A percentile compares a stretch with the other conserved stretches of the same genome.
These are phyloP conservation scores for Tricholoma sp. DNA, from an alignment of 768 basidiomycete genomes.

Conservation along the genomic window DNA sequence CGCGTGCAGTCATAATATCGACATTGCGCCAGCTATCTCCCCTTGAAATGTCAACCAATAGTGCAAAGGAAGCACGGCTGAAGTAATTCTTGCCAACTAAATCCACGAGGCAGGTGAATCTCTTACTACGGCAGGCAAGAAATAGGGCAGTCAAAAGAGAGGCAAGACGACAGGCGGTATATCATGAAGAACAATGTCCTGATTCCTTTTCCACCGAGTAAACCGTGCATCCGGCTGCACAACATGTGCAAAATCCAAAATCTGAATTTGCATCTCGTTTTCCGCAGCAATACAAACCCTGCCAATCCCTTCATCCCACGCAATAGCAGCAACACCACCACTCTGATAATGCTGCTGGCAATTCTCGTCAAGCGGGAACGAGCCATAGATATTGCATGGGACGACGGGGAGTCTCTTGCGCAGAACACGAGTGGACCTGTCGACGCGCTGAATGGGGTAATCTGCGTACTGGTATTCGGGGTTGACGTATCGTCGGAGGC, in stretches of 20 bases:
- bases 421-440: constrained; percentile 9
- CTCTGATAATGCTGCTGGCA: constrained; percentile 11
- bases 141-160: background rate
- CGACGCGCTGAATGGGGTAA: constrained; percentile 4
- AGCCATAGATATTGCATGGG: constrained; percentile 11
- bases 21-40: no score
- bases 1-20: no score
- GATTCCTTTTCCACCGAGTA: constrained; percentile 25
- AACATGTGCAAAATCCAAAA: constrained; percentile 43
- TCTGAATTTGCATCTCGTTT: constrained; percentile 32
- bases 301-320: constrained; percentile 66
- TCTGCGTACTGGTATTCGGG: constrained; percentile 18
- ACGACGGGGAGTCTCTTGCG: constrained; percentile 17
- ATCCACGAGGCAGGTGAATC: no score
- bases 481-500: constrained; percentile 35
- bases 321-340: constrained; percentile 40
- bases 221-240: constrained; percentile 23
- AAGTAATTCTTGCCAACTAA: no score
- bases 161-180: background rate
- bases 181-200: constrained; percentile 10
- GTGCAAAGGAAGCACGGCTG: no score
- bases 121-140: no score
- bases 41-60: no score
- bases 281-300: constrained; percentile 49
- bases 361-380: constrained; percentile 7